Conservation (phyloP, 768 basidiomycete genomes). For the Sporobolomyces phaffii region DNA sequence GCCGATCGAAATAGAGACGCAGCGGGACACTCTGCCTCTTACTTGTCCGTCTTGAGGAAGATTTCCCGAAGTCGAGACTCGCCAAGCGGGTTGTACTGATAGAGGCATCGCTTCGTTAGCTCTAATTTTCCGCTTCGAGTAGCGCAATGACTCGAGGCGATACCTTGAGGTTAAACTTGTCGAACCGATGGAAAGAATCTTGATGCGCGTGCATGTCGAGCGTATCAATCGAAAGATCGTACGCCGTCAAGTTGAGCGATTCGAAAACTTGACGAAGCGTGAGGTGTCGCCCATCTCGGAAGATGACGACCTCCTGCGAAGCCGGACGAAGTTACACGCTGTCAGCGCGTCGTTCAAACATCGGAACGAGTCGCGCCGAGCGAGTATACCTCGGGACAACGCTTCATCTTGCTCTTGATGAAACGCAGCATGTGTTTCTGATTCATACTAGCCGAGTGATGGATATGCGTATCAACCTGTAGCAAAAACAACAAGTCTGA, state of each 20-base stretch:
- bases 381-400: conserved; percentile 61
- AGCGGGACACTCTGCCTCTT: background rate
- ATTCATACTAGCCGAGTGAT: conserved; percentile 98
- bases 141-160: too few species aligned
- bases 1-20: background rate
- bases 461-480: conserved; percentile 90
- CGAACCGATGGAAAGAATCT: conserved; percentile 96
- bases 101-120: background rate
- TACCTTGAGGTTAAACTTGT: conserved; percentile 66
- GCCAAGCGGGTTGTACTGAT: conserved; percentile 53
- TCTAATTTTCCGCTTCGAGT: too few species aligned
- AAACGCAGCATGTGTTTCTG: conserved; percentile 97
- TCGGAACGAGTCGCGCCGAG: too few species aligned
- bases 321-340: background rate
- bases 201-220: conserved; percentile 99
- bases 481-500: background rate
- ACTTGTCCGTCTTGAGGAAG: conserved; percentile 94
- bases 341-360: too few species aligned
- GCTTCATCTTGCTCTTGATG: conserved; percentile 98
- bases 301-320: conserved; percentile 82
- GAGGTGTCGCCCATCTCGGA: conserved; percentile 81
- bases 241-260: conserved; percentile 86
- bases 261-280: conserved; percentile 93
- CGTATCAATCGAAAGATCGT: conserved; percentile 96
- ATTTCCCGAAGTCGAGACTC: conserved; percentile 92